Percentiles rank a stretch among this genome's conserved stretches.
Conservation (phyloP, 768 basidiomycete genomes). For the Amanita subjunquillea region DNA sequence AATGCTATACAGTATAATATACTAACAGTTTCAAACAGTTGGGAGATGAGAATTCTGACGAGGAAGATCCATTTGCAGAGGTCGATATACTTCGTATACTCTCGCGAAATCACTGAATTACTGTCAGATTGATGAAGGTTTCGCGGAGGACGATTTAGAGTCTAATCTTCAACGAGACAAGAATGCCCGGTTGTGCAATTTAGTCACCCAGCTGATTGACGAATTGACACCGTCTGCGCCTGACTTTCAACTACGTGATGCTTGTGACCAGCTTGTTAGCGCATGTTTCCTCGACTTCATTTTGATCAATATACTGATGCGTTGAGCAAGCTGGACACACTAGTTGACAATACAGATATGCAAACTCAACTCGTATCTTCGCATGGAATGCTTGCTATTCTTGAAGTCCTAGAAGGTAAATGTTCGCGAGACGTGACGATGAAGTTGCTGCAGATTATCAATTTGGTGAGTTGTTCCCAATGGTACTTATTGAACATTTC, state of each 20-base stretch:
- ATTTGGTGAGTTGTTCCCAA: conserved; percentile 46
- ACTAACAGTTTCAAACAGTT: conserved; percentile 29
- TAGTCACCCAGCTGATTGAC: conserved; percentile 80
- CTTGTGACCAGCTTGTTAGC: conserved; percentile 80
- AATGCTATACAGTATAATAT: not conserved
- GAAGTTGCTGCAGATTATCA: conserved; percentile 82
- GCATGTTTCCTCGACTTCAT: not conserved
- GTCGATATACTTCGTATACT: conserved; percentile 23
- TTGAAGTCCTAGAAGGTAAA: conserved; percentile 86
- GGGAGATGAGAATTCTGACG: conserved; percentile 77
- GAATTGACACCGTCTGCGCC: conserved; percentile 73
- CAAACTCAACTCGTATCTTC: conserved; percentile 80
- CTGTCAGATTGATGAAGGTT: conserved; percentile 83
- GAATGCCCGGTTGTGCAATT: conserved; percentile 74
- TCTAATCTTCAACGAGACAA: conserved; percentile 91
- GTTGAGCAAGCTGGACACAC: conserved; percentile 52
- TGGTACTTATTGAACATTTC: conserved; percentile 25
- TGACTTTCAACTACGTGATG: conserved; percentile 74
- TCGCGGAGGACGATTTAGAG: conserved; percentile 85
- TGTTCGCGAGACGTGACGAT: conserved; percentile 80
- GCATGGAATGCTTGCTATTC: conserved; percentile 90
- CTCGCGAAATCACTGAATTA: not conserved
- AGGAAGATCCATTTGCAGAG: conserved; percentile 96
- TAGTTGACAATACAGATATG: conserved; percentile 78
- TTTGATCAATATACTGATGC: not conserved